phyloP scores from a whole-genome alignment of 2,329 filamentous ascomycete species.

The Colletotrichum musae region DNA sequence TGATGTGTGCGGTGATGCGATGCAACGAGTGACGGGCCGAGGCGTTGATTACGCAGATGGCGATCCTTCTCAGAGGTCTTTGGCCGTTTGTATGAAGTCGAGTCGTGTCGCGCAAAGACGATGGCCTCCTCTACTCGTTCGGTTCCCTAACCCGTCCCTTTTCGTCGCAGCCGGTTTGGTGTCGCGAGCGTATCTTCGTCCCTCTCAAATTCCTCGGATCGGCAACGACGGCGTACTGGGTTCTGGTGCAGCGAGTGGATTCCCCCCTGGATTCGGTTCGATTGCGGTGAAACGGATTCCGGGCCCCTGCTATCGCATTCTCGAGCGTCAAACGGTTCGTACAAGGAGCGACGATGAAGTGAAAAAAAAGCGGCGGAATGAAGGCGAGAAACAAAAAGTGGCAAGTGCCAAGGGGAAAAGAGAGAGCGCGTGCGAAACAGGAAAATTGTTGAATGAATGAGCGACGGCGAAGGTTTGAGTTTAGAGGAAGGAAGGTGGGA shows the following conservation, averaged over 20 bases:
- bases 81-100: background rate
- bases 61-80: background rate
- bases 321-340: conserved; percentile 25
- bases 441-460: conserved; percentile 6
- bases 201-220: conserved; percentile 19
- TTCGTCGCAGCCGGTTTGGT: background rate
- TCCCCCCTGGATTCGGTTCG: conserved; percentile 38
- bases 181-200: conserved; percentile 13
- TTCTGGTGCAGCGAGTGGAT: conserved; percentile 32
- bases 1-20: conserved; percentile 3
- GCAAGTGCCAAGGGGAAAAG: conserved; percentile 9
- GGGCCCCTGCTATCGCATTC: conserved; percentile 33
- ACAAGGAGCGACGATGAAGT: conserved; percentile 34
- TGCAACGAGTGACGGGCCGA: conserved; percentile 8
- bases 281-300: conserved; percentile 35
- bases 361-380: background rate
- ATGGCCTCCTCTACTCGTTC: background rate
- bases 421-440: background rate
- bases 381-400: conserved; percentile 21
- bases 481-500: conserved; percentile 2
- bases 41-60: background rate
- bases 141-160: background rate
- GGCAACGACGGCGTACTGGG: conserved; percentile 13
- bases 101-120: conserved; percentile 1
- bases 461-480: conserved; percentile 18